These are phyloP conservation scores for Sisymbrium altissimum DNA, from an alignment of 345 rosid genomes.

Conservation along the genomic window DNA sequence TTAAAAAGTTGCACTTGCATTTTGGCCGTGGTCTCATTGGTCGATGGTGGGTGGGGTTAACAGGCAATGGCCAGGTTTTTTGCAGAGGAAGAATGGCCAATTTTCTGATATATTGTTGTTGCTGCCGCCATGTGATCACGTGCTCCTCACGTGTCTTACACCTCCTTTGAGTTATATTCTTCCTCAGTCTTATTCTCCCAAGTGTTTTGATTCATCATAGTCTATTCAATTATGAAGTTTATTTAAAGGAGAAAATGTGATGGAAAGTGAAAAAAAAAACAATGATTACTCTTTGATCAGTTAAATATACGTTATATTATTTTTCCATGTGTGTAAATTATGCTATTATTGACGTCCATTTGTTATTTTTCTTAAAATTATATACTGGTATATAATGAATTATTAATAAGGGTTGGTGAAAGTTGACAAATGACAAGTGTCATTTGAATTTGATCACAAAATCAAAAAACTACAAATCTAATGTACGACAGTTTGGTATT, in stretches of 20 bases:
- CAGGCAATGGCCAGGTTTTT: conserved; percentile 15
- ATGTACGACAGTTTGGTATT: background rate
- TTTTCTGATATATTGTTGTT: background rate
- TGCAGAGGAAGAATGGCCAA: conserved; percentile 23
- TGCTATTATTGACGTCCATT: conserved; percentile 9
- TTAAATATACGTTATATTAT: background rate
- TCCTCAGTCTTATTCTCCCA: conserved; percentile 16
- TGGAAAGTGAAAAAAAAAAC: background rate
- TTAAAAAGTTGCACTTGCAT: conserved; percentile 21
- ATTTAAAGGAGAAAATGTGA: background rate
- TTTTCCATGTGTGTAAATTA: conserved; percentile 20
- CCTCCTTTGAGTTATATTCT: conserved; percentile 28
- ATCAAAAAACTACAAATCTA: background rate
- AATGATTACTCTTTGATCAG: conserved; percentile 19
- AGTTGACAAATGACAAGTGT: conserved; percentile 8
- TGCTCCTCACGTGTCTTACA: conserved; percentile 31
- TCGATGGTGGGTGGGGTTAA: conserved; percentile 28
- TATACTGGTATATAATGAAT: too few species aligned
- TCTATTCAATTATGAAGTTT: too few species aligned
- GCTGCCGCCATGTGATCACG: conserved; percentile 28
- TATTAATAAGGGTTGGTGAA: conserved; percentile 13
- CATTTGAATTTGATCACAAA: background rate
- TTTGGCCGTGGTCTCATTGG: conserved; percentile 25
- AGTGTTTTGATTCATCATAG: conserved; percentile 5
- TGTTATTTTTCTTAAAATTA: conserved; percentile 9